A percentile compares a stretch with the other conserved stretches of the same genome.
These are phyloP conservation scores for Danielia oregonensis DNA, from an alignment of 805 yeast genomes.

Conservation along the genomic window DNA sequence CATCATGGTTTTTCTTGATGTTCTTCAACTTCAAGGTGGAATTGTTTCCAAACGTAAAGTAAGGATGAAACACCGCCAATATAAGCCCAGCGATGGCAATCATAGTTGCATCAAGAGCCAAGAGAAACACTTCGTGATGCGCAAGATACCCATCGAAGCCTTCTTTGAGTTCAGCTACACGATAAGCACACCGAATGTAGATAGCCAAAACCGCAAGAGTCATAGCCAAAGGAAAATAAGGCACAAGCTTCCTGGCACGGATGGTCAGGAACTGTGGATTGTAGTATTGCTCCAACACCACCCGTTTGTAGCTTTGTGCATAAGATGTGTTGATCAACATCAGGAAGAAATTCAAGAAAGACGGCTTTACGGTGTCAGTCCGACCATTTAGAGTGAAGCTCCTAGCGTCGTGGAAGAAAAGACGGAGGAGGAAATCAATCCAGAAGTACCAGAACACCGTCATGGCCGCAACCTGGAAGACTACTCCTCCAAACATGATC, in stretches of 20 bases:
- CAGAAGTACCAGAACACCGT: slow-evolving; percentile 31
- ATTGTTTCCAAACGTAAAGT: slow-evolving; percentile 28
- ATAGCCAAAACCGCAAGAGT: slow-evolving; percentile 29
- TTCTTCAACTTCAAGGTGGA: slow-evolving; percentile 13
- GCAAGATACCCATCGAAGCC: slow-evolving; percentile 37
- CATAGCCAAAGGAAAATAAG: slow-evolving; percentile 32
- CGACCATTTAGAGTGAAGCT: too few relatives aligned
- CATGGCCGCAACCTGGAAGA: slow-evolving; percentile 38
- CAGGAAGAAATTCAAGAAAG: slow-evolving; percentile 22
- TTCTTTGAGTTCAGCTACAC: slow-evolving; percentile 38
- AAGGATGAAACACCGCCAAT: slow-evolving; percentile 39
- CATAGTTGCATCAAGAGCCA: slow-evolving; percentile 39
- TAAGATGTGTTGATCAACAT: slow-evolving; percentile 25
- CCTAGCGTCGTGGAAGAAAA: slow-evolving; percentile 28
- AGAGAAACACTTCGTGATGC: slow-evolving; percentile 32
- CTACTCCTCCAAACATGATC: slow-evolving; percentile 37
- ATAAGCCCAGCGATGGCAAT: slow-evolving; percentile 33
- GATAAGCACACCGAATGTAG: slow-evolving; percentile 34
- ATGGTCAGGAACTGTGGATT: slow-evolving; percentile 22
- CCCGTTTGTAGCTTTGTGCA: slow-evolving; percentile 18
- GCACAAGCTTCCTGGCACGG: slow-evolving; percentile 24
- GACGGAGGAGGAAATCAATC: slow-evolving; percentile 32
- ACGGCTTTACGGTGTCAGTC: too few relatives aligned
- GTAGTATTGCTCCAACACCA: slow-evolving; percentile 27
- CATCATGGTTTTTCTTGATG: slow-evolving; percentile 5